Evolutionary conservation across 192 early-diverging fungal species (phyloP).

Genomic region (Lunasporangiospora selenospora): DNA sequence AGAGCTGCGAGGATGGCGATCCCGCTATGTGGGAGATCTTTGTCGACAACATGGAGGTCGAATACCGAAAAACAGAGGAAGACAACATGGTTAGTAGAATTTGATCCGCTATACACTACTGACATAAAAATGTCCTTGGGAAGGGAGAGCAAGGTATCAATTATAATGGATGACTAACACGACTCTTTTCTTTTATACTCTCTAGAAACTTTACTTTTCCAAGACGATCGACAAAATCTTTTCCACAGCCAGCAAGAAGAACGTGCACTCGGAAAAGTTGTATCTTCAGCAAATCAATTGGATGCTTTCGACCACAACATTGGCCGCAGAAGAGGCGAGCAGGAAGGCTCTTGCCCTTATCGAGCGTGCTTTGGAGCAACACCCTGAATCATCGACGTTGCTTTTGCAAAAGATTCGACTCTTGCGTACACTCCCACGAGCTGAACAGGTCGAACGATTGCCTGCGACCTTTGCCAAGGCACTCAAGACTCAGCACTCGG

Average conservation of each 20-base stretch:
- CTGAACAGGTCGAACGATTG: slow-evolving; percentile 32
- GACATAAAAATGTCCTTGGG: not conserved
- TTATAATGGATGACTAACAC: not conserved
- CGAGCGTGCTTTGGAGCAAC: slow-evolving; percentile 51
- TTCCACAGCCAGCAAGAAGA: slow-evolving; percentile 52
- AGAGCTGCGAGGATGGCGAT: slow-evolving; percentile 37
- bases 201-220: slow-evolving; percentile 62
- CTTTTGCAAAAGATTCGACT: slow-evolving; percentile 33
- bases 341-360: slow-evolving; percentile 46
- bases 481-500: slow-evolving; percentile 44
- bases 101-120: not conserved
- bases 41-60: slow-evolving; percentile 63
- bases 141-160: no score
- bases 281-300: slow-evolving; percentile 62
- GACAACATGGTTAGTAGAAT: slow-evolving; percentile 57
- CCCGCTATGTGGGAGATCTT: slow-evolving; percentile 69
- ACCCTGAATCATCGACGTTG: slow-evolving; percentile 16
- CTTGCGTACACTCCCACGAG: slow-evolving; percentile 15
- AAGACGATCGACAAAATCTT: slow-evolving; percentile 61
- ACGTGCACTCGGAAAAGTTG: slow-evolving; percentile 51
- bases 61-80: slow-evolving; percentile 53
- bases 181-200: slow-evolving; percentile 26
- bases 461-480: slow-evolving; percentile 49
- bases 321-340: slow-evolving; percentile 43
- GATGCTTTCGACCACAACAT: slow-evolving; percentile 37